Conservation (phyloP, 345 rosid genomes). For the Bretschneidera sinensis region DNA sequence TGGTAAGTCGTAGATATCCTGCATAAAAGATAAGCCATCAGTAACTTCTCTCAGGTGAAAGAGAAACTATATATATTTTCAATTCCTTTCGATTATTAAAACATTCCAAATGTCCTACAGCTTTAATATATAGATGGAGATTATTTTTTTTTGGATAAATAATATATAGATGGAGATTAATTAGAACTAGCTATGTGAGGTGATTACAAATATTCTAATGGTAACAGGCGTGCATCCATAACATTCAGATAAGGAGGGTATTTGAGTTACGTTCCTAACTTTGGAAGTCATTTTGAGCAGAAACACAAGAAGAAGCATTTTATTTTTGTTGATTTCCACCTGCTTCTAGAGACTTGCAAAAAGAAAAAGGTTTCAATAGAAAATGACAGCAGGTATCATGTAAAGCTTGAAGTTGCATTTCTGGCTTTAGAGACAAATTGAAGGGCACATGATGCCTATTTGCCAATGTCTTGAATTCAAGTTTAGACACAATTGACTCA, state of each 20-base stretch:
- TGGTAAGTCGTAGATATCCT: too few species aligned
- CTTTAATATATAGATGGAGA: too few species aligned
- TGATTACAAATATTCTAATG: not conserved
- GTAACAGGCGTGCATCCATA: not conserved
- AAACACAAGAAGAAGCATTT: conserved; percentile 29
- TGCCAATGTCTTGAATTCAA: conserved; percentile 13
- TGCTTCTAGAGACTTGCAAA: conserved; percentile 30
- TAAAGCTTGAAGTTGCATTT: conserved; percentile 29
- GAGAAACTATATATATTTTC: not conserved
- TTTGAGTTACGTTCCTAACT: conserved; percentile 27
- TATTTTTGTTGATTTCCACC: conserved; percentile 17
- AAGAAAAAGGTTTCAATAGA: conserved; percentile 21
- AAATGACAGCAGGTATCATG: conserved; percentile 30
- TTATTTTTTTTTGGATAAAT: too few species aligned
- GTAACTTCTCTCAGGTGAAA: not conserved
- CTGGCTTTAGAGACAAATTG: conserved; percentile 27
- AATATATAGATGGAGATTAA: too few species aligned
- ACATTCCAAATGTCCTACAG: not conserved
- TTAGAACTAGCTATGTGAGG: too few species aligned
- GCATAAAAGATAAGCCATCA: not conserved
- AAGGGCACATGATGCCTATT: conserved; percentile 21
- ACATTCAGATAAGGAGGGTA: too few species aligned
- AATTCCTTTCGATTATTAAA: conserved; percentile 1
- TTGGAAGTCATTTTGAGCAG: conserved; percentile 26
- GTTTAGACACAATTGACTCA: conserved; percentile 9